These are phyloP conservation scores for Cyclostephanos invisitatus DNA, from an alignment of 108 stramenopile genomes.

Conservation along the genomic window DNA sequence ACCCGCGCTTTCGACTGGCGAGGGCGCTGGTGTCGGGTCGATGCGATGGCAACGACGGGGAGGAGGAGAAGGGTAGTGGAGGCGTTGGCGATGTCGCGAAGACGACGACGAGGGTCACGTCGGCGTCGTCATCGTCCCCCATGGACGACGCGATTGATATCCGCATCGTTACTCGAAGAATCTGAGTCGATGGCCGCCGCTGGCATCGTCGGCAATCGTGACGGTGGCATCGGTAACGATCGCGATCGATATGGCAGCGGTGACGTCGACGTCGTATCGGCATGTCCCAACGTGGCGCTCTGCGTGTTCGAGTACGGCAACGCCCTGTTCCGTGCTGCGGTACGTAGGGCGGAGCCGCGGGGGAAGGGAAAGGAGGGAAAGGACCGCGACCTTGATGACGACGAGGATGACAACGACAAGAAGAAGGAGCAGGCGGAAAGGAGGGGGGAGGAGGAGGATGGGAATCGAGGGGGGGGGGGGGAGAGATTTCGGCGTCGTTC, in stretches of 20 bases:
- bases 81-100: no score
- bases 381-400: no score
- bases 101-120: no score
- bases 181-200: constrained; percentile 31
- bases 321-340: constrained; percentile 60
- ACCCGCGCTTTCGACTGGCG: constrained; percentile 11
- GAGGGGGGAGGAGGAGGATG: constrained; percentile 13
- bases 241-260: no score
- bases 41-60: no score
- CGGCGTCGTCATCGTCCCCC: background rate
- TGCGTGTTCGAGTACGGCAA: constrained; percentile 86
- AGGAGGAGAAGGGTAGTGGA: no score
- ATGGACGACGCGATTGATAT: constrained; percentile 63
- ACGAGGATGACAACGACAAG: constrained; percentile 8
- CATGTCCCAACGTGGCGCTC: constrained; percentile 68
- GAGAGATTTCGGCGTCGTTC: constrained; percentile 37
- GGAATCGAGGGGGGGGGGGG: no score
- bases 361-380: background rate
- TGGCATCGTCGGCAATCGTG: no score
- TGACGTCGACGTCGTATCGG: background rate
- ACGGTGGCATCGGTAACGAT: no score
- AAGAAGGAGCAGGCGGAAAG: constrained; percentile 20
- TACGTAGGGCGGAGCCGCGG: background rate
- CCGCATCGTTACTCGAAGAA: constrained; percentile 65
- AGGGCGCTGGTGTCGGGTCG: background rate